phyloP scores from a whole-genome alignment of 2,329 filamentous ascomycete genomes.

The Trichoderma brevicompactum region DNA sequence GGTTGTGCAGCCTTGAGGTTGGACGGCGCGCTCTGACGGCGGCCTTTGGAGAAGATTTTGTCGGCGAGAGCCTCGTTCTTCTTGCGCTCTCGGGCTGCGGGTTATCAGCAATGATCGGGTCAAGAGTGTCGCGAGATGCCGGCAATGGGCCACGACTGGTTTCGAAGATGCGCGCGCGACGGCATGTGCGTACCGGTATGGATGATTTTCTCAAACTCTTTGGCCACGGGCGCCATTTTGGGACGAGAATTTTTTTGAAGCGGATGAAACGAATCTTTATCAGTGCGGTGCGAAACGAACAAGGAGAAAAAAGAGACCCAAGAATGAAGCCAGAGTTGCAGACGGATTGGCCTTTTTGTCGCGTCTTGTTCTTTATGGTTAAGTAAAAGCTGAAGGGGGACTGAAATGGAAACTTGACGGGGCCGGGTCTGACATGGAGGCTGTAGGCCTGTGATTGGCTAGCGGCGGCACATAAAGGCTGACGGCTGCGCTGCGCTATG shows the following conservation, averaged over 20 bases:
- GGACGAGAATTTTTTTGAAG: neutral
- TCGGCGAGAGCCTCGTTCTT: conserved; percentile 73
- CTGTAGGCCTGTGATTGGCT: conserved; percentile 18
- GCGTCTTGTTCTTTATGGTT: conserved; percentile 17
- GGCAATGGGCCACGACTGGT: neutral
- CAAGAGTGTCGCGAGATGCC: conserved; percentile 57
- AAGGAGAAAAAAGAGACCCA: neutral
- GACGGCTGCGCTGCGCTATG: conserved; percentile 18
- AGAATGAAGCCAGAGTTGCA: neutral
- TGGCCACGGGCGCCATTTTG: conserved; percentile 49
- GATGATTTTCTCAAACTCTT: conserved; percentile 61
- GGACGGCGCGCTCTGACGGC: conserved; percentile 60
- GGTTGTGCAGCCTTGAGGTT: conserved; percentile 47
- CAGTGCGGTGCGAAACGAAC: too few relatives aligned
- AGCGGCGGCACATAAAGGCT: neutral
- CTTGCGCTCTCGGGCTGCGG: conserved; percentile 67
- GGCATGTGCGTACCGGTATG: conserved; percentile 49
- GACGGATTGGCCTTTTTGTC: conserved; percentile 10
- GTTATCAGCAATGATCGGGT: conserved; percentile 25
- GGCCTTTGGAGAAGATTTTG: conserved; percentile 68
- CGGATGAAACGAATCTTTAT: neutral
- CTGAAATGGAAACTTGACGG: conserved; percentile 1
- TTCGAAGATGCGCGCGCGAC: neutral
- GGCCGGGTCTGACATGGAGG: neutral
- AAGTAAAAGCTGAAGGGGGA: conserved; percentile 5